Evolutionary conservation across 2,329 filamentous ascomycete genomes (phyloP), one percentile per base, ranked within the genome.

Genomic region (Penicillium oxalicum): DNA sequence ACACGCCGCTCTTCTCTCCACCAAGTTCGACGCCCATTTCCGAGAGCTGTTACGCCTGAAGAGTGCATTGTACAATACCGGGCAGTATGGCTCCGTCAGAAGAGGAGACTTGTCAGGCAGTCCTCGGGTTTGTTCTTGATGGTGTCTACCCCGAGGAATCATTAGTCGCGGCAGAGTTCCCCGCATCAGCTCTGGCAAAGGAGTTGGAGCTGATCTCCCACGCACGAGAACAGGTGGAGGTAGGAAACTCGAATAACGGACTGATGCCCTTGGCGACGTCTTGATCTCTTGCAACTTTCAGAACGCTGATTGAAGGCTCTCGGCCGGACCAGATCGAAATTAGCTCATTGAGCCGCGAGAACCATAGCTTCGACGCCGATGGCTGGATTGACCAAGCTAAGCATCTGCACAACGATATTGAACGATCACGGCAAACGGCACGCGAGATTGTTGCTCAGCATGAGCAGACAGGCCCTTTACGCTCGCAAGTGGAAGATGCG

Each of bases 311-410:
- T 18, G 18, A 18, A 18, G 18, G 18, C 18, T 18, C 18, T 18
- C 18, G 18, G 2, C 18, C 18, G 18, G 18, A 18, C 18, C 59
- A 87, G 83, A 71, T 78, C 51, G 84, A 94, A 60, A 86, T 97
- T 50, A 85, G 84, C 55, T 69, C 74, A 24, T 81, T 93, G 53
- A 94, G 91, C 68, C 80, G 83, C 62, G 83, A 89, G 56, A 86
- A 83, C 13, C 86, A 84, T 48, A 86, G 84, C 48, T 80, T 84
- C 35, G 86, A 94, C 61, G 86, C 95, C 44, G 86, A 89, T 63
- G 80, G 84, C 44, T 97, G 91, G 91, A 87, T 94, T 48, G 73
- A 77, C 44, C 88, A 93, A 67, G 89, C 91, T 41, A 88, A 88
- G 68, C 82, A 84, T 45, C 79, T 96, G 6, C 88, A 95, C 66